Evolutionary conservation across 805 yeast genomes (phyloP), one percentile per base, ranked within the genome.

Genomic region (Wickerhamomyces bovis): DNA sequence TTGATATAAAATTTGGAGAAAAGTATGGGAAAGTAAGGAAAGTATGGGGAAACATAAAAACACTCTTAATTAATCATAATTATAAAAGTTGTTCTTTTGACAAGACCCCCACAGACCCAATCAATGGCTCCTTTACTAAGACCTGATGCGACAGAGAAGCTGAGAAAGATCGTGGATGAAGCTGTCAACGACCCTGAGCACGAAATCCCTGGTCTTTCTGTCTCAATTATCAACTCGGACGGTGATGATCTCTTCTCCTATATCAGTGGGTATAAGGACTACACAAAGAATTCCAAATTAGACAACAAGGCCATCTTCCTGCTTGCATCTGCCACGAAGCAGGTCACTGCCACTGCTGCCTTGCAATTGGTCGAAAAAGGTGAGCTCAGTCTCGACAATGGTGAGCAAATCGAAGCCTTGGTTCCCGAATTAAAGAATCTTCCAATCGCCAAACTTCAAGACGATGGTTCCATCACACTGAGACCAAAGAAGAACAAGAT

Each of bases 351-450:
- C 0, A 57, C 62, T 31, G 69, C 66, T 1, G 47, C 54, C 2
- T 48, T 69, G 26, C 70, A 65, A 43, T 49, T 65, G 26, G 61
- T 63, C 22, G 73, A 69, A 26, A 53, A 54, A 36, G 71, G 70
- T 0, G 38, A 50, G 20, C 41, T 68, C 25, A 53, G 46, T 4
- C 51, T 65, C n/a, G 66, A 67, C 43, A 65, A 65, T 41, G 43
- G 52, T n/a, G 68, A 58, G 6, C 63, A 61, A 25, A 56, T 65
- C 19, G 65, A 64, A 38, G 39, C 54, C 7, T 51, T 62, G 25
- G 44, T 62, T 3, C 71, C 72, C 11, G 66, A 65, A 44, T 48
- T 68, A 36, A 51, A 47, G 26, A 52, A 56, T 10, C 6, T 65
- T 2, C 57, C 65, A 46, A 52, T 63, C 18, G 53, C 58, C n/a